Evolutionary conservation across 148 eudicot genomes (phyloP).

Genomic region (Pouteria glomerata): DNA sequence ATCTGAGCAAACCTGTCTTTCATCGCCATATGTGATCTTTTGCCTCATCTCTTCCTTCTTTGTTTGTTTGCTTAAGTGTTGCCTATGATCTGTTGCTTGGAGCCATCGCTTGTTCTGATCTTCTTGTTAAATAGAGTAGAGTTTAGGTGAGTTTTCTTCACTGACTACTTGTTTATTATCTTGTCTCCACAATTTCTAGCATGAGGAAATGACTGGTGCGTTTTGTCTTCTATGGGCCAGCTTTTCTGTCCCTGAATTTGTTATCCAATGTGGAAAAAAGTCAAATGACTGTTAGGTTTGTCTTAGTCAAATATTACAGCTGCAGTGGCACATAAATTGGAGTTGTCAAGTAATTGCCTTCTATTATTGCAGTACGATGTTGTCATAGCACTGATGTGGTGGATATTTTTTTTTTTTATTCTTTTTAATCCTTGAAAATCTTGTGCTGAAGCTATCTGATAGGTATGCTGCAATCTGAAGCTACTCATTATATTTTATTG

Average conservation of each 20-base stretch:
- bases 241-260: neutral
- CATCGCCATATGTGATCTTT: neutral
- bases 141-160: neutral
- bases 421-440: neutral
- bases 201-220: neutral
- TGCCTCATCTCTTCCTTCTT: neutral
- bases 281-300: conserved; percentile 5
- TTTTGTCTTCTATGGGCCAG: neutral
- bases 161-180: neutral
- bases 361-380: neutral
- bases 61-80: neutral
- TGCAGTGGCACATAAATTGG: too few relatives aligned
- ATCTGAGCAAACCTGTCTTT: conserved; percentile 8
- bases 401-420: neutral
- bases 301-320: neutral
- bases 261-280: neutral
- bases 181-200: neutral
- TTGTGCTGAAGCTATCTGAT: neutral
- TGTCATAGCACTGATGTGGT: neutral
- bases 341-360: neutral
- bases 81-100: neutral
- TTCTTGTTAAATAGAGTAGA: neutral
- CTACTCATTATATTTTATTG: too few relatives aligned
- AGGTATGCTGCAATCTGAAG: too few relatives aligned
- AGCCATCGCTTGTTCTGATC: neutral